A percentile compares a stretch with the other conserved stretches of the same genome.
Evolutionary conservation across 306 rosid genomes (phyloP).

Genomic region (Datisca glomerata): DNA sequence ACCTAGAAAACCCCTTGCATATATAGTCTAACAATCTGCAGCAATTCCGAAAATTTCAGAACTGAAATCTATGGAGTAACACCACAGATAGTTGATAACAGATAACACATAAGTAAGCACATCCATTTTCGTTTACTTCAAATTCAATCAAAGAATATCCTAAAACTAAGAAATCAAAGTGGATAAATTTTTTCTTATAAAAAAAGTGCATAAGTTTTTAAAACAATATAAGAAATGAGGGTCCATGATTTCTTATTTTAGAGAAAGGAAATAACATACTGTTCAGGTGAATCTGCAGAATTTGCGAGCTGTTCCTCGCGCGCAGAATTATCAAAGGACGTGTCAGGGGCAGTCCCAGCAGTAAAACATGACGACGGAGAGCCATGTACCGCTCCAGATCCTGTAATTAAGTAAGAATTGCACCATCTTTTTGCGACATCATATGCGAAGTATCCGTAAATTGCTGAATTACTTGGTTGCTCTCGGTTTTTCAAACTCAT

Average conservation of each 20-base stretch:
- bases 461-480: slow-evolving; percentile 33
- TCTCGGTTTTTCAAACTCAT: slow-evolving; percentile 56
- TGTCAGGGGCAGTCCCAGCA: slow-evolving; percentile 59
- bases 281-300: slow-evolving; percentile 53
- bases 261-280: slow-evolving; percentile 34
- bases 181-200: too few relatives aligned
- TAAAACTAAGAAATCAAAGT: too few relatives aligned
- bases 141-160: too few relatives aligned
- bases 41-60: too few relatives aligned
- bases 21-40: too few relatives aligned
- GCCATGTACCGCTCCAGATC: slow-evolving; percentile 42
- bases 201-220: too few relatives aligned
- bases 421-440: slow-evolving; percentile 44
- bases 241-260: background rate
- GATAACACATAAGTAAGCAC: too few relatives aligned
- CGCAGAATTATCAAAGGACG: slow-evolving; percentile 57
- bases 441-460: slow-evolving; percentile 54
- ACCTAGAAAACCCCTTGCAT: too few relatives aligned
- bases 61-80: too few relatives aligned
- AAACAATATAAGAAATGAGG: background rate
- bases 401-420: slow-evolving; percentile 16
- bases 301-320: slow-evolving; percentile 45
- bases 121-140: too few relatives aligned
- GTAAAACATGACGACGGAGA: slow-evolving; percentile 36
- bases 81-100: too few relatives aligned